Base-by-base conservation (phyloP, 1,139 yeast genomes). In the Sugiyamaella novakii region DNA sequence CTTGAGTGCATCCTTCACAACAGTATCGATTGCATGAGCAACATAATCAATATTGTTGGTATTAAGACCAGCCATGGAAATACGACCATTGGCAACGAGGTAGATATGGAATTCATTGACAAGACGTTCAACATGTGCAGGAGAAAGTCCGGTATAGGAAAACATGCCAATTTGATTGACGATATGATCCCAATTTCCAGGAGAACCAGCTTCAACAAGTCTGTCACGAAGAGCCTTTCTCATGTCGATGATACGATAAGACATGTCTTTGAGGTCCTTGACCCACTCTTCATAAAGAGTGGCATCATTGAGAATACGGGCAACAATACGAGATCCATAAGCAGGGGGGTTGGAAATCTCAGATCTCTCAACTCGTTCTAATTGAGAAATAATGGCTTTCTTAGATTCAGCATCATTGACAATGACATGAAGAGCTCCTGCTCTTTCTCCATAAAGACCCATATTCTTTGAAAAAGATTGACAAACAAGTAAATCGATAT, bases 361-460 rank as follows among this genome's bases (percentile, higher is more conserved):
- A 45, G 96, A 85, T 67, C 98, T 81, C 57, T 86, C 85, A 62
- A 87, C 79, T 62, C 77, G 79, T 69, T 87, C 82, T 64, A 86
- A 75, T 72, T 91, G 97, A 2, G 96, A 84, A 62, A 82, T 83
- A 54, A 87, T 77, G 43, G 71, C 72, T 25, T 61, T 59, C 37
- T 71, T 68, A 15, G 63, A 58, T 12, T 58, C 59, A 14, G 62
- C 47, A 43, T 61, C 57, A 41, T 59, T 57, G 30, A 63, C 55
- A 19, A 83, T 72, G 43, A 84, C 71, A 46, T 87, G 84, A 47
- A 91, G 74, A n/a, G 95, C 87, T 10, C 98, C 97, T 42, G 89
- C 89, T 69, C 98, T 83, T 74, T 92, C 96, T 59, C 97, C 96
- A 69, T 92, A 89, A 53, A 91, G 79, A 28, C 98, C 98, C 92